Percentiles rank a stretch among this genome's conserved stretches.
These are phyloP conservation scores for Magnolia officinalis DNA, from an alignment of 164 flowering plant species.

Conservation along the genomic window DNA sequence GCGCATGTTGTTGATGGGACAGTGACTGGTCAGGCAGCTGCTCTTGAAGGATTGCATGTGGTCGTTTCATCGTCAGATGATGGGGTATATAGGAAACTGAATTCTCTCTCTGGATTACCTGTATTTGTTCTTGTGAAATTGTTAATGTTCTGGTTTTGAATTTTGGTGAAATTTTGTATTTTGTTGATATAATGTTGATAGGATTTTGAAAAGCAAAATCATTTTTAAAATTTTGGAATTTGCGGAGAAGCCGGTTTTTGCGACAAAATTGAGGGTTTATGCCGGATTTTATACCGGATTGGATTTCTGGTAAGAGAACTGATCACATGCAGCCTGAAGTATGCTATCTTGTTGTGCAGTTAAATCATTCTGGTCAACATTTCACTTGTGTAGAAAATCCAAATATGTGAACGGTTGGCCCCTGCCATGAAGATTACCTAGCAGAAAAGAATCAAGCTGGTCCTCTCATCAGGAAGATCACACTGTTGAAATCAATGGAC, in stretches of 20 bases:
- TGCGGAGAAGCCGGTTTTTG: background rate
- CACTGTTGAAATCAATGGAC: too few species aligned
- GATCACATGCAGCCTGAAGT: background rate
- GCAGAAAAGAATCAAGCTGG: too few species aligned
- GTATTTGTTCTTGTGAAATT: background rate
- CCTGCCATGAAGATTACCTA: too few species aligned
- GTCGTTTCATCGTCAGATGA: slow-evolving; percentile 46
- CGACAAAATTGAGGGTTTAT: background rate
- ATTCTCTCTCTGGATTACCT: background rate
- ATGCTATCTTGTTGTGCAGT: background rate
- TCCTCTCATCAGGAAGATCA: too few species aligned
- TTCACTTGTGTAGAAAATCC: too few species aligned
- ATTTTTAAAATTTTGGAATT: background rate
- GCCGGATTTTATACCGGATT: background rate
- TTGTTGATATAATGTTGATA: background rate
- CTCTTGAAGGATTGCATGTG: slow-evolving; percentile 52
- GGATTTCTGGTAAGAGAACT: background rate
- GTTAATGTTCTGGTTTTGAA: background rate
- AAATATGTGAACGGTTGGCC: too few species aligned
- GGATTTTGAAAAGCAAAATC: background rate
- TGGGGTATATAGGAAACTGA: slow-evolving; percentile 40
- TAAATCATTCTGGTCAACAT: too few species aligned
- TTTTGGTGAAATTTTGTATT: background rate
- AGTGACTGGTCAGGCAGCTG: slow-evolving; percentile 16
- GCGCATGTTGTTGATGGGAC: slow-evolving; percentile 48